Percentiles rank a stretch among this genome's conserved stretches.
These are phyloP conservation scores for Phyllosticta citribraziliensis DNA, from an alignment of 2,329 filamentous ascomycete genomes.

Conservation along the genomic window DNA sequence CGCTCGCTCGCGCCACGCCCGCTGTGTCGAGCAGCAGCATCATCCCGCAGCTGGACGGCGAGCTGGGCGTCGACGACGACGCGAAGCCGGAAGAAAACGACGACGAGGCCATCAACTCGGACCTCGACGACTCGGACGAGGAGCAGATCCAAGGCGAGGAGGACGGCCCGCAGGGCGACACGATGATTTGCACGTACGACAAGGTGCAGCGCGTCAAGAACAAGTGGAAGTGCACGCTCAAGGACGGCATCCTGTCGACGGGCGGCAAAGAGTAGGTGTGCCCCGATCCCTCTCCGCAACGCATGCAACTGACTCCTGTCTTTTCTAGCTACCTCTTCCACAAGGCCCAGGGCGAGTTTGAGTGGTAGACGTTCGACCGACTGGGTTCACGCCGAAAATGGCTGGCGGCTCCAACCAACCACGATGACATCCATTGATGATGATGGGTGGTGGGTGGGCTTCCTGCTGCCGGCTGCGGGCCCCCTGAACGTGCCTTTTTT, in stretches of 20 bases:
- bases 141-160: constrained; percentile 71
- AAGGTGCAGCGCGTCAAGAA: constrained; percentile 99
- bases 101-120: constrained; percentile 96
- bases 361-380: constrained; percentile 54
- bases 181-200: constrained; percentile 99
- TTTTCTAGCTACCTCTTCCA: constrained; percentile 76
- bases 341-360: constrained; percentile 94
- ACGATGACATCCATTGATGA: too few species aligned
- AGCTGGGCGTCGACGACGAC: constrained; percentile 42
- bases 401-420: too few species aligned
- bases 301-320: background rate
- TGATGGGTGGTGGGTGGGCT: too few species aligned
- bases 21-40: background rate
- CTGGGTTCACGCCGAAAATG: too few species aligned
- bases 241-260: constrained; percentile 89
- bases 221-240: constrained; percentile 91
- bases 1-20: constrained; percentile 12
- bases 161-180: constrained; percentile 72
- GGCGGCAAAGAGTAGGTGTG: constrained; percentile 71
- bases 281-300: background rate
- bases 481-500: too few species aligned
- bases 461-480: too few species aligned
- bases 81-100: constrained; percentile 52
- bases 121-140: constrained; percentile 91
- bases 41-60: constrained; percentile 45